phyloP scores from a whole-genome alignment of 2,329 filamentous ascomycete genomes.

The Plenodomus lindquistii region DNA sequence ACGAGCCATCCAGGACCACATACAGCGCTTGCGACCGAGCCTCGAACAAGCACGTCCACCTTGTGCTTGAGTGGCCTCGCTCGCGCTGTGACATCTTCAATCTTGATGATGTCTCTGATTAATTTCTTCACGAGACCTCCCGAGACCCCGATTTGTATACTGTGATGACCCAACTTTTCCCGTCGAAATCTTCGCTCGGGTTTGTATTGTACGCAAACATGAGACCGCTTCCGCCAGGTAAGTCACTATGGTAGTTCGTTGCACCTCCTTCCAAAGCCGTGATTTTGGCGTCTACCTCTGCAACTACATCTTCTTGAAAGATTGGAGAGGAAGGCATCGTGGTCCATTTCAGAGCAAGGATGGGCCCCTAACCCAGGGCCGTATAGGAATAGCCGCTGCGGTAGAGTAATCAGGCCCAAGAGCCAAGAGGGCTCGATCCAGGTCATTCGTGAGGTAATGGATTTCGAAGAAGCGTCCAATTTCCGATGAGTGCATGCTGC shows the following conservation, averaged over 20 bases:
- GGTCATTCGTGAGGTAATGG: constrained; percentile 62
- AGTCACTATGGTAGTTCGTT: neutral
- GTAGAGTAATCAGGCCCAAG: constrained; percentile 67
- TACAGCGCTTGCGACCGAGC: neutral
- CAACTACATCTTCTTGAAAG: constrained; percentile 49
- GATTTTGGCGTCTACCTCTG: constrained; percentile 9
- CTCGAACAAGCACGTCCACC: constrained; percentile 48
- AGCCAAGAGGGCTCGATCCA: constrained; percentile 68
- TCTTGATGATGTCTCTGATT: constrained; percentile 57
- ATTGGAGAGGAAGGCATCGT: constrained; percentile 53
- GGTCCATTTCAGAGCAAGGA: constrained; percentile 62
- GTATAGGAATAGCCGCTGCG: constrained; percentile 64
- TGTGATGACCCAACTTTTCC: constrained; percentile 54
- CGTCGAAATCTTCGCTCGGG: constrained; percentile 59
- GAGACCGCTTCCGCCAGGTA: constrained; percentile 6
- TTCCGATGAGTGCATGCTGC: constrained; percentile 57
- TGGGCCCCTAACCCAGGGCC: constrained; percentile 57
- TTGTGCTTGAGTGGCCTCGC: constrained; percentile 55
- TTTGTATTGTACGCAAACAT: constrained; percentile 67
- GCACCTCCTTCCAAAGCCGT: neutral
- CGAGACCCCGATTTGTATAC: constrained; percentile 66
- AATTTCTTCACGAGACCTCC: constrained; percentile 51
- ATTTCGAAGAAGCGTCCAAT: constrained; percentile 58
- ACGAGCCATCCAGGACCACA: constrained; percentile 5
- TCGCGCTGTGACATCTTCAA: constrained; percentile 62